A percentile compares a stretch with the other conserved stretches of the same genome.
phyloP scores from a whole-genome alignment of 768 basidiomycete genomes.

The Heimioporus sp. region DNA sequence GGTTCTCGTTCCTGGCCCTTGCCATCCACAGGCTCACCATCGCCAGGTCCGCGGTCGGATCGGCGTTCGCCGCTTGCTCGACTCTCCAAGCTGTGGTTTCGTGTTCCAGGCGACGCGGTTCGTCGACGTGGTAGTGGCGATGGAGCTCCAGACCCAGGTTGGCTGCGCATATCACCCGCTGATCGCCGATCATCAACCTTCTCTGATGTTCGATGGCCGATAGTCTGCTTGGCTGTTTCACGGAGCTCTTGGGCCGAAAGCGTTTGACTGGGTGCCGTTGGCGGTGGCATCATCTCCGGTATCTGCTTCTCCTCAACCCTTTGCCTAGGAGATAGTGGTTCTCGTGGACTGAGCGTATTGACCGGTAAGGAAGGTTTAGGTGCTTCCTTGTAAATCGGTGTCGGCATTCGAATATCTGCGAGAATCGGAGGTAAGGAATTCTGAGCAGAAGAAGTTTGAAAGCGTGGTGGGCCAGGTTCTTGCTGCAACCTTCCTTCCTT shows the following conservation, averaged over 20 bases:
- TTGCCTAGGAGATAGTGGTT: conserved; percentile 41
- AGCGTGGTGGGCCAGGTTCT: conserved; percentile 19
- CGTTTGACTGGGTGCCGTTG: conserved; percentile 74
- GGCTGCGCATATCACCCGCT: conserved; percentile 40
- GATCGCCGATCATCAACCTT: conserved; percentile 40
- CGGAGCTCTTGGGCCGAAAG: conserved; percentile 75
- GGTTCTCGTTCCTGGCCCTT: conserved; percentile 51
- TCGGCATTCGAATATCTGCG: conserved; percentile 16
- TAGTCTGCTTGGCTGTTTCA: conserved; percentile 73
- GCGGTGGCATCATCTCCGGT: conserved; percentile 69
- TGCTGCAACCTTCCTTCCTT: conserved; percentile 28
- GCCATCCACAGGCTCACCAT: conserved; percentile 49
- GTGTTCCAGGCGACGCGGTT: conserved; percentile 63
- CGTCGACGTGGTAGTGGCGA: conserved; percentile 57
- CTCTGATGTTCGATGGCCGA: conserved; percentile 38
- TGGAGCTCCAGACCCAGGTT: conserved; percentile 50
- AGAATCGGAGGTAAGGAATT: conserved; percentile 11
- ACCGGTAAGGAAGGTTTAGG: conserved; percentile 17
- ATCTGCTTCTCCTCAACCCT: conserved; percentile 39
- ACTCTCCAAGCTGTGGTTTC: conserved; percentile 71
- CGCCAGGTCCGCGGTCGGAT: conserved; percentile 47
- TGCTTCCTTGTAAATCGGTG: conserved; percentile 16
- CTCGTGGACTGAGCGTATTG: conserved; percentile 26
- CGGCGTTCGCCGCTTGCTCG: conserved; percentile 68
- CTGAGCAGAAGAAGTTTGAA: conserved; percentile 17